phyloP scores from a whole-genome alignment of 441 rosid genomes.

The Pelargonium myrrhifolium region DNA sequence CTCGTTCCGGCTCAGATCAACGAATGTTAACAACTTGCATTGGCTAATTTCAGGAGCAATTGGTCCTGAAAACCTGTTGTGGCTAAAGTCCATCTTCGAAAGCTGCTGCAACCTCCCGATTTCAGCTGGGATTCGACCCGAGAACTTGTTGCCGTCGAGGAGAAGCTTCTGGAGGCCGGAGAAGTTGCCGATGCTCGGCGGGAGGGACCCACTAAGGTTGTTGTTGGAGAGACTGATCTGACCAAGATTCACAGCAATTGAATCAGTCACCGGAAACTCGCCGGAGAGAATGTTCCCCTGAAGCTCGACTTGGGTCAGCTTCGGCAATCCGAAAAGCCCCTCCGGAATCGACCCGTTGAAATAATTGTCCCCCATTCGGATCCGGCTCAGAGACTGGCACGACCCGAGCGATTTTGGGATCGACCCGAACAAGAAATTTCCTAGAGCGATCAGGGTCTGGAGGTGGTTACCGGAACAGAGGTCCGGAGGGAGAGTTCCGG shows the following conservation, averaged over 20 bases:
- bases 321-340: slow-evolving; percentile 71
- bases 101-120: slow-evolving; percentile 79
- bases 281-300: slow-evolving; percentile 73
- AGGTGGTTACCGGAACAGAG: slow-evolving; percentile 72
- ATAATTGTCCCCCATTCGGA: slow-evolving; percentile 86
- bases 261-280: slow-evolving; percentile 49
- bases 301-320: slow-evolving; percentile 74
- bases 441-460: slow-evolving; percentile 61
- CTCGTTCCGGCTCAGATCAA: slow-evolving; percentile 78
- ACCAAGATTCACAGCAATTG: slow-evolving; percentile 51
- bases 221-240: slow-evolving; percentile 84
- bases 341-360: slow-evolving; percentile 84
- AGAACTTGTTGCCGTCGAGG: slow-evolving; percentile 77
- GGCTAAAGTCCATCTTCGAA: slow-evolving; percentile 77
- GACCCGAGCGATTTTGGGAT: slow-evolving; percentile 69
- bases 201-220: slow-evolving; percentile 65
- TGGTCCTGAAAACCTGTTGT: slow-evolving; percentile 61
- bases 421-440: slow-evolving; percentile 72
- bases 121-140: slow-evolving; percentile 69
- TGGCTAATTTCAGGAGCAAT: slow-evolving; percentile 68
- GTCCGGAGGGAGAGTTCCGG: slow-evolving; percentile 69
- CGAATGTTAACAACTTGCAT: slow-evolving; percentile 76
- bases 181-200: slow-evolving; percentile 66
- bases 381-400: slow-evolving; percentile 64
- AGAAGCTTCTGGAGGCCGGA: slow-evolving; percentile 82